Evolutionary conservation across 257 asterid genomes (phyloP), one percentile per base, ranked within the genome.

Genomic region (Rehmannia glutinosa): DNA sequence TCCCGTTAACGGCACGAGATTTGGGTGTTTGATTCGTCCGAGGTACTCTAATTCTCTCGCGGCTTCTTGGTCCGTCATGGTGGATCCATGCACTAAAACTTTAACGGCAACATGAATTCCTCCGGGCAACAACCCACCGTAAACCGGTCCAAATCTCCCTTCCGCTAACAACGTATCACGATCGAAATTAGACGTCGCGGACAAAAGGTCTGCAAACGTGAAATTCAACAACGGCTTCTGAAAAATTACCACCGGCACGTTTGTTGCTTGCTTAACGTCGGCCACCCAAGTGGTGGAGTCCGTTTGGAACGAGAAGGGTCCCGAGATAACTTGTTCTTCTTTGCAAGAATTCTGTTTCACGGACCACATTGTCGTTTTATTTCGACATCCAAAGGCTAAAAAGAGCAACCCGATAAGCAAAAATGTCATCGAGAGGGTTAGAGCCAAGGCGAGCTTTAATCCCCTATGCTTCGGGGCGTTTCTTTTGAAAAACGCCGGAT

Each of bases 211-310:
- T 3, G 87, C 82, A 42, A 90, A 90, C 17, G 97, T 86, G 75
- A 85, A 83, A 70, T 85, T 90, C 64, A 90, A 69, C 83, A 90
- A 50, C 20, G 97, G 97, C 82, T 90, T 90, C 66, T 90, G 88
- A 38, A 90, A 87, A 19, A 90, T 85, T 1, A 90, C 82, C 6
- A 90, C 94, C 0, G 94, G 90, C 6, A 90, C 92, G 2, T 84
- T 72, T 27, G 84, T 75, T 5, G 94, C 92, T 70, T 83, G 94
- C 85, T 83, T 90, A n/a, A 87, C 87, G 77, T 90, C 97, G 12
- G 96, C 92, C 8, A 81, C 89, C 97, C 96, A 90, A 66, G 88
- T 85, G 25, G 94, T 84, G 0, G 96, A 85, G 75, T 87, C 96
- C 0, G 97, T 79, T 61, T 85, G 91, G 73, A 83, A 85, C 0